Evolutionary conservation across 768 basidiomycete genomes (phyloP), one percentile per base, ranked within the genome.

Genomic region (Dendrothele bispora): DNA sequence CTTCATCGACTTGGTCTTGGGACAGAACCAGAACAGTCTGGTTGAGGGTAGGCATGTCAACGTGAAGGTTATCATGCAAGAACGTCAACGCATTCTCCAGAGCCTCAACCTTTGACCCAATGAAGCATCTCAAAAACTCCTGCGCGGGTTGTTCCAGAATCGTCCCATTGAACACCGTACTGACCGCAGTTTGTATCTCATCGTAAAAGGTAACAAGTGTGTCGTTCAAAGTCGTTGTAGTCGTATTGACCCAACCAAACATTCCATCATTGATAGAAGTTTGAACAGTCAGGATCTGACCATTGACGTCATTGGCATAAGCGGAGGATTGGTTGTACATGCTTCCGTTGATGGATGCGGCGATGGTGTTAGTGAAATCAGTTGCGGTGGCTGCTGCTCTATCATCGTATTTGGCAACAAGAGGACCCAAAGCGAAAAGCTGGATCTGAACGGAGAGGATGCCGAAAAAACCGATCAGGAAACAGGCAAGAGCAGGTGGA

Each of bases 211-310:
- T 75, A 61, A 80, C 86, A 58, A 99, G 71, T 3, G 95, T 97
- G 56, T 73, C 70, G 65, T 99, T 99, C 44, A 99, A 77, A 5
- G 86, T 83, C 3, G 82, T 83, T 1, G 93, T 95, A 7, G 95
- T 95, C 15, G 74, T 78, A 57, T 98, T 93, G 40, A 98, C 86
- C 95, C 95, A 98, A 8, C 94, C 93, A 53, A 98, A 95, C 38
- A 98, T 68, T 21, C 88, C 88, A 32, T 91, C 71, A 62, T 98
- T 91, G 65, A 98, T 80, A 5, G 82, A 79, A 30, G 71, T 73
- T 68, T 98, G 90, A 40, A 91, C 74, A 27, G 56, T 56, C 40
- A 80, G 77, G 18, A 98, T 82, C 25, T 81, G 86, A 17, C 57
- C 59, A 55, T 98, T 99, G 59, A 94, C 74, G 26, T 74, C 74